Evolutionary conservation across 139 green algal genomes (phyloP).

Genomic region (Dunaliella primolecta): DNA sequence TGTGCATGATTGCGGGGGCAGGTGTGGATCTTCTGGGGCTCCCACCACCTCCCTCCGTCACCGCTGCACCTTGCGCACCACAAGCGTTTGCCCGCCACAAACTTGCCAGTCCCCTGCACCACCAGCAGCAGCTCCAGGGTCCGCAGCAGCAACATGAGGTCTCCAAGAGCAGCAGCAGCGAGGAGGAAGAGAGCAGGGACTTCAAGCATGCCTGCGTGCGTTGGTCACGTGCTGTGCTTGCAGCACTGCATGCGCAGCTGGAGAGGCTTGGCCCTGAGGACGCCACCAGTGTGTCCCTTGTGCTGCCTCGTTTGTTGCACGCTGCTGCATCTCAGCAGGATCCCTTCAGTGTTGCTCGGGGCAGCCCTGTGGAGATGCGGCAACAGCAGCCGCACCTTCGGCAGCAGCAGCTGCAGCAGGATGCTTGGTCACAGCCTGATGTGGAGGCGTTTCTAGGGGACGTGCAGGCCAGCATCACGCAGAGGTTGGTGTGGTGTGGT

Average conservation of each 20-base stretch:
- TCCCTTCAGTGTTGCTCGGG: too few species aligned
- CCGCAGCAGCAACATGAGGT: not conserved
- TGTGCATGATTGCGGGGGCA: not conserved
- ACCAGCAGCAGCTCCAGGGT: not conserved
- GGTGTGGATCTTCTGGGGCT: not conserved
- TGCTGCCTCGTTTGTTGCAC: not conserved
- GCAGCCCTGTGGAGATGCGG: not conserved
- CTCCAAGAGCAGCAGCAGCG: not conserved
- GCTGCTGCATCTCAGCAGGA: not conserved
- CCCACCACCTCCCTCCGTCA: too few species aligned
- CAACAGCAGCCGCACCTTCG: not conserved
- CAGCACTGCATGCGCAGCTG: not conserved
- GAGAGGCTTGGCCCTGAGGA: not conserved
- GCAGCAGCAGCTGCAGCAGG: too few species aligned
- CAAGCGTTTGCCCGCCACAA: not conserved
- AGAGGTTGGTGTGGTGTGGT: not conserved
- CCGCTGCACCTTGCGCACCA: not conserved
- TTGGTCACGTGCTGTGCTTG: not conserved
- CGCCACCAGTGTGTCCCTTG: not conserved
- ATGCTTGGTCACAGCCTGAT: too few species aligned
- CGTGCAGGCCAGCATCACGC: not conserved
- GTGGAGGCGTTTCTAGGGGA: not conserved
- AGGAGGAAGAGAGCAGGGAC: not conserved
- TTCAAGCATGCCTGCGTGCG: not conserved
- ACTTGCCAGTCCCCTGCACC: not conserved